phyloP scores from a whole-genome alignment of 495 filamentous ascomycete species.

The Thozetella sp. region DNA sequence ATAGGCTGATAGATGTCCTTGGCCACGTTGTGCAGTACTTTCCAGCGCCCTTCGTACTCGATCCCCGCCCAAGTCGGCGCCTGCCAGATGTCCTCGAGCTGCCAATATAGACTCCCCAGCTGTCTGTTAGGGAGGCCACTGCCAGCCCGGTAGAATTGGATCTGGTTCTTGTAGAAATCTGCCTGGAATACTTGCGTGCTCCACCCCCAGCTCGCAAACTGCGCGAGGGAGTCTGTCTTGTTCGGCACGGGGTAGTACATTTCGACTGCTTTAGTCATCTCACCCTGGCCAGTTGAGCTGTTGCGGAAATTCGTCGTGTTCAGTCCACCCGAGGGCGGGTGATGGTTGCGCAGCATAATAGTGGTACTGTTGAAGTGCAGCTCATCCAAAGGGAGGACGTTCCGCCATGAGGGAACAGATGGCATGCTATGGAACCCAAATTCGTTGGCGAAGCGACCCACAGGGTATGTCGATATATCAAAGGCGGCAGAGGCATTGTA shows the following conservation, averaged over 20 bases:
- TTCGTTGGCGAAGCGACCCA: constrained; percentile 68
- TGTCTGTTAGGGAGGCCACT: constrained; percentile 62
- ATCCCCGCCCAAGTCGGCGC: constrained; percentile 69
- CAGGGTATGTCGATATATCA: constrained; percentile 56
- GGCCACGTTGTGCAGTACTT: constrained; percentile 62
- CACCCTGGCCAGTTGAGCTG: constrained; percentile 51
- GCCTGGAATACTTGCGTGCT: constrained; percentile 71
- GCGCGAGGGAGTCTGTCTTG: constrained; percentile 56
- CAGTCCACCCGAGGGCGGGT: constrained; percentile 56
- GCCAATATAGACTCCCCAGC: constrained; percentile 69
- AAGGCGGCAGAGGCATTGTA: constrained; percentile 60
- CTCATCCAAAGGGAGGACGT: constrained; percentile 51
- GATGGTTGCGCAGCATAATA: constrained; percentile 65
- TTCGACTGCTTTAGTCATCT: constrained; percentile 66
- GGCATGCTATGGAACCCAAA: constrained; percentile 73
- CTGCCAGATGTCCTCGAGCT: constrained; percentile 72
- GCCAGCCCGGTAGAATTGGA: constrained; percentile 67
- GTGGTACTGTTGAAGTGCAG: constrained; percentile 63
- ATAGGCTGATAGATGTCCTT: constrained; percentile 63
- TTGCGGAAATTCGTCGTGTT: constrained; percentile 46
- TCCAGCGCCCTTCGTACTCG: constrained; percentile 68
- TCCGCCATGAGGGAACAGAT: constrained; percentile 60
- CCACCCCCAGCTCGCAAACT: constrained; percentile 72
- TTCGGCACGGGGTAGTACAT: constrained; percentile 64
- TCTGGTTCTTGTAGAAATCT: constrained; percentile 64